Conservation (phyloP, 129 eudicot genomes). For the Flaveria sonorensis region DNA sequence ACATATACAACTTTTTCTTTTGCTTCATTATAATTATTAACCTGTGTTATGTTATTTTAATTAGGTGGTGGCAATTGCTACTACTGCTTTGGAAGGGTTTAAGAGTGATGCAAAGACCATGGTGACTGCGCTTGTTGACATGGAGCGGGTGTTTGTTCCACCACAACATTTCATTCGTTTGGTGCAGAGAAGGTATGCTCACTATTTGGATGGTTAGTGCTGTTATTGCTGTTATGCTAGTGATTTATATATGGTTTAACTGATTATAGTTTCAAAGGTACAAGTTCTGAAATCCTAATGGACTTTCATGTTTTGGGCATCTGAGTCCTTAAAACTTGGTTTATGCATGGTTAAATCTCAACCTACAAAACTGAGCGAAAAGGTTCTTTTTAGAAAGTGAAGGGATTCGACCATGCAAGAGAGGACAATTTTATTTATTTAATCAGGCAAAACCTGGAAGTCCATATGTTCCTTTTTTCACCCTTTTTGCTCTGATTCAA, state of each 20-base stretch:
- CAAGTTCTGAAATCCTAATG: neutral
- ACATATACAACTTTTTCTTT: neutral
- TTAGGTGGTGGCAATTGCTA: constrained; percentile 92
- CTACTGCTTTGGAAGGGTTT: constrained; percentile 83
- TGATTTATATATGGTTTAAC: constrained; percentile 3
- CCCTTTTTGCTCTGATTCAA: neutral
- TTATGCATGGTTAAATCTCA: neutral
- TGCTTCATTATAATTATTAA: neutral
- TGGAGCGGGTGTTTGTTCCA: constrained; percentile 99
- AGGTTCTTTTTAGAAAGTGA: neutral
- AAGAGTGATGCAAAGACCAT: constrained; percentile 84
- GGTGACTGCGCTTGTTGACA: constrained; percentile 98
- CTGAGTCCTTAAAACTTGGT: neutral
- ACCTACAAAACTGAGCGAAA: neutral
- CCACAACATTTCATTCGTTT: constrained; percentile 98
- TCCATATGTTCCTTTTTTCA: neutral
- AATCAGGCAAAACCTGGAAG: neutral
- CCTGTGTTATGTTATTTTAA: neutral
- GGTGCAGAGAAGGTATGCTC: constrained; percentile 93
- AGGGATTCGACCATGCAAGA: neutral
- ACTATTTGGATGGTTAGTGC: neutral
- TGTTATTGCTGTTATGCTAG: neutral
- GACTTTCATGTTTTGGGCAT: neutral
- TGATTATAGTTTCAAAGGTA: neutral
- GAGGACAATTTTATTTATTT: neutral